Base-by-base conservation (phyloP, 2,329 filamentous ascomycete species). In the Zymoseptoria ardabiliae region DNA sequence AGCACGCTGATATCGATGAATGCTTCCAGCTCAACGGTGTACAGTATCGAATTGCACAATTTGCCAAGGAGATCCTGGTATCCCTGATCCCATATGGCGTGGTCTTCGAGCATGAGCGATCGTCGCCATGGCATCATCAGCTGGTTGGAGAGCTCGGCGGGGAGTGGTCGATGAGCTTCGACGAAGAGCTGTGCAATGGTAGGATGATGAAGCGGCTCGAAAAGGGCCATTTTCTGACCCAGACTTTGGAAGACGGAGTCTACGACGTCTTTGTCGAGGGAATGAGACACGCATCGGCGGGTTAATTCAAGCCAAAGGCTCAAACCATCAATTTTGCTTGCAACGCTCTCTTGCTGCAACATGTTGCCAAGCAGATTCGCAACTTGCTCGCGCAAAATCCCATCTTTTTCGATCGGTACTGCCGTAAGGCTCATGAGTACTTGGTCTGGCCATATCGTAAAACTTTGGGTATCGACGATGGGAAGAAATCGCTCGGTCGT, bases 401-500 rank as follows among this genome's bases (percentile, higher is more conserved):
- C 50, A 51, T 66, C 60, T 17, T 65, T 45, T 6, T 54, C 56
- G 19, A 64, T 55, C 9, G 59, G 56, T 11, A 61, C 63, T 7
- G 57, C 51, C 30, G 55, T 54, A 6, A 67, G 52, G 17, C 63
- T 59, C 35, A 61, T 54, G 30, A 67, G 58, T 20, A 67, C 58
- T 30, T 64, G 59, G 56, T 28, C 17, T 57, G 53, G 2, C 50
- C 21, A 49, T 57, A 51, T n/a, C 58, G 58, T 28, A 4, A 28
- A 28, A 28, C 25, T 28, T 4, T 28, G 25, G 8, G 25, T 28
- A 9, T 28, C 25, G 25, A 28, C 9, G 8, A 55, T 55, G 6
- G 61, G 54, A 11, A 66, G 58, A 23, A 69, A 17, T 20, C 68
- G 65, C 19, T 72, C 61, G 11, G 64, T 64, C 23, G 69, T 63